A percentile compares a stretch with the other conserved stretches of the same genome.
phyloP scores from a whole-genome alignment of 2,329 filamentous ascomycete species.

The Ilyonectria destructans region DNA sequence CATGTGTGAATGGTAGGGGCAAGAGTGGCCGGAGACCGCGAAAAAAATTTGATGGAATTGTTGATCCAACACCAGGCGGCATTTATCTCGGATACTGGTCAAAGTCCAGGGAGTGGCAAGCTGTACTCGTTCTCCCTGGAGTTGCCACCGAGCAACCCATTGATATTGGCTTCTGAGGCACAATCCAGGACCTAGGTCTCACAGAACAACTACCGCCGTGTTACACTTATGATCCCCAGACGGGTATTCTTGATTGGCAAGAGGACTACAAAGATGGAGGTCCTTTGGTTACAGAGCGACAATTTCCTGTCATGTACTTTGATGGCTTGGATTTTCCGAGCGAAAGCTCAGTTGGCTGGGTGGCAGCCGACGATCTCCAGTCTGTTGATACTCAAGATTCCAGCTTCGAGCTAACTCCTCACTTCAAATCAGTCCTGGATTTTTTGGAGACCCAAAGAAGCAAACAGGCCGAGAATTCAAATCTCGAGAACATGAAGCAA shows the following conservation, averaged over 20 bases:
- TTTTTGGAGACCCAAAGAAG: too few species aligned
- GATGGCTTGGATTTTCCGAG: not conserved
- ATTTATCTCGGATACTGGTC: slow-evolving; percentile 22
- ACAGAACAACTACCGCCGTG: not conserved
- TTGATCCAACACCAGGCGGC: slow-evolving; percentile 16
- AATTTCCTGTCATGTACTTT: slow-evolving; percentile 4
- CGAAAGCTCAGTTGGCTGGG: not conserved
- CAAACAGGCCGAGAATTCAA: too few species aligned
- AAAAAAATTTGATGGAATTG: not conserved
- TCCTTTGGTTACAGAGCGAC: not conserved
- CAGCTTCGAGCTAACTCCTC: too few species aligned
- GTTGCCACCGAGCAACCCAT: slow-evolving; percentile 4
- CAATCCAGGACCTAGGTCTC: slow-evolving; percentile 13
- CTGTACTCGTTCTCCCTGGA: slow-evolving; percentile 23
- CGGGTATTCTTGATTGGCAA: not conserved
- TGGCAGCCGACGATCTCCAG: not conserved
- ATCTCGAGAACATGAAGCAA: too few species aligned
- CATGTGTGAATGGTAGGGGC: too few species aligned
- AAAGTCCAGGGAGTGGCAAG: slow-evolving; percentile 1
- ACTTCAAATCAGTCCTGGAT: too few species aligned
- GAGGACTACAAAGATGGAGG: slow-evolving; percentile 1
- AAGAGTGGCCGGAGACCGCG: not conserved
- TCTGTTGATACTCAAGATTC: too few species aligned
- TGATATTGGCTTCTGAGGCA: not conserved
- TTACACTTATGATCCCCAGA: not conserved